These are phyloP conservation scores for Orychophragmus violaceus DNA, from an alignment of 345 rosid species.

Conservation along the genomic window DNA sequence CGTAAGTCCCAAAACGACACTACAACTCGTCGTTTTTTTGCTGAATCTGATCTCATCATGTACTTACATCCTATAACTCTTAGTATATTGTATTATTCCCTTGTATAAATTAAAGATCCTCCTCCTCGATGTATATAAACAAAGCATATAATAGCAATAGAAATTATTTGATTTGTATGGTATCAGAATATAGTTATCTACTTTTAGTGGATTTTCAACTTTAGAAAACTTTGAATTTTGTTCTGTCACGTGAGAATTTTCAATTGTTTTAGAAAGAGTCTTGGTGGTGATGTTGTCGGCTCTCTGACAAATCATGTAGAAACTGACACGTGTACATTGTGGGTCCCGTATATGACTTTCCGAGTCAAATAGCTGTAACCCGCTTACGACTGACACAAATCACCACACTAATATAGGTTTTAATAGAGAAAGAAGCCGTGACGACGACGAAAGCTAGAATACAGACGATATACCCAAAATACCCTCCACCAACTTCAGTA, in stretches of 20 bases:
- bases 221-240: background rate
- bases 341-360: conserved; percentile 6
- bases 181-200: background rate
- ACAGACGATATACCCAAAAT: conserved; percentile 2
- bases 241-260: conserved; percentile 19
- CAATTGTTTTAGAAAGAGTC: background rate
- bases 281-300: conserved; percentile 17
- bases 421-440: conserved; percentile 7
- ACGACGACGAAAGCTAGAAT: background rate
- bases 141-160: background rate
- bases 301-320: background rate
- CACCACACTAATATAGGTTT: conserved; percentile 2
- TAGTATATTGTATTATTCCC: background rate
- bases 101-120: background rate
- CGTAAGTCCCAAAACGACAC: conserved; percentile 32
- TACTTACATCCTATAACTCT: background rate
- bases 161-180: background rate
- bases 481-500: conserved; percentile 4
- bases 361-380: conserved; percentile 7
- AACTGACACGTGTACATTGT: background rate
- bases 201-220: background rate
- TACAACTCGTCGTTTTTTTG: background rate
- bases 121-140: background rate
- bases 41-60: background rate
- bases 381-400: background rate